Percentiles rank a stretch among this genome's conserved stretches.
phyloP scores from a whole-genome alignment of 2,329 filamentous ascomycete species.

The Epichloe glyceriae region DNA sequence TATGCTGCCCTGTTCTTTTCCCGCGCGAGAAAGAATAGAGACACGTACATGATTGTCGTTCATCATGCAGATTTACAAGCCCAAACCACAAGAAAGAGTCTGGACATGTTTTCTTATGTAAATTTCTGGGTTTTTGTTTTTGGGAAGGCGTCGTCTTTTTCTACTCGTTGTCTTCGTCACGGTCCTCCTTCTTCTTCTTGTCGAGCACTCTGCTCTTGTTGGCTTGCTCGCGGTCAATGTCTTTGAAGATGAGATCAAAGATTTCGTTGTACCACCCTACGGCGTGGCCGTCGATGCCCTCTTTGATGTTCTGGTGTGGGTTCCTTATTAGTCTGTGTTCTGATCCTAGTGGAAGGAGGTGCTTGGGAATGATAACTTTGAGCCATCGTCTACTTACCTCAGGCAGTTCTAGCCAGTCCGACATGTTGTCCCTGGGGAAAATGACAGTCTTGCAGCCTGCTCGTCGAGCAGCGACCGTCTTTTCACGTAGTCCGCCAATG shows the following conservation, averaged over 20 bases:
- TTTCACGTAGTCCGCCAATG: constrained; percentile 88
- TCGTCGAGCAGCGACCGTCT: constrained; percentile 87
- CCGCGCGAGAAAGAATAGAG: not conserved
- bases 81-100: not conserved
- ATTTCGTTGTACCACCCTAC: constrained; percentile 92
- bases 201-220: constrained; percentile 58
- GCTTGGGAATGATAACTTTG: too few species aligned
- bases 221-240: constrained; percentile 59
- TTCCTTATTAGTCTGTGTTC: not conserved
- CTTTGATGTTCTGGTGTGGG: constrained; percentile 76
- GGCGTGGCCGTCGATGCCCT: constrained; percentile 82
- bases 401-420: constrained; percentile 93
- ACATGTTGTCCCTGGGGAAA: constrained; percentile 90
- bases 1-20: not conserved
- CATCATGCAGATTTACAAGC: constrained; percentile 2
- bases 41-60: not conserved
- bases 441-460: constrained; percentile 89
- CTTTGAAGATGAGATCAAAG: constrained; percentile 79
- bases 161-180: constrained; percentile 23
- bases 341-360: too few species aligned
- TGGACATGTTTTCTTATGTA: not conserved
- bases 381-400: constrained; percentile 53
- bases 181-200: constrained; percentile 35
- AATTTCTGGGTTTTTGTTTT: not conserved
- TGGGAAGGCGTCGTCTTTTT: not conserved